Percentiles rank a stretch among this genome's conserved stretches.
Evolutionary conservation across 2,329 filamentous ascomycete species (phyloP).

Genomic region (Stemphylium beticola): DNA sequence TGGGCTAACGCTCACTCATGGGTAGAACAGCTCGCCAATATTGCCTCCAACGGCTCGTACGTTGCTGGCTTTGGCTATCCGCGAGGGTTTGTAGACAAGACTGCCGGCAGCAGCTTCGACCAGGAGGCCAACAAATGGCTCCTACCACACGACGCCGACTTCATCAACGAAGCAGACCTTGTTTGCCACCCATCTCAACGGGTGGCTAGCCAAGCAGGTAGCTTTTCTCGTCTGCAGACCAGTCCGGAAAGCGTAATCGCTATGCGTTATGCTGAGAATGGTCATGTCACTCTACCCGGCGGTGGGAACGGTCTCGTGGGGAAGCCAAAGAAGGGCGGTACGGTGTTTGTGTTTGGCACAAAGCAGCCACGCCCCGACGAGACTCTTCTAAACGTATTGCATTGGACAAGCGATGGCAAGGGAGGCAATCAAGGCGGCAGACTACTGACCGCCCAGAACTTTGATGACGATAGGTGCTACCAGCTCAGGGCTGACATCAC

Average conservation of each 20-base stretch:
- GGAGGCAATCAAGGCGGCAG: slow-evolving; percentile 1
- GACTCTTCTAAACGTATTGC: slow-evolving; percentile 1
- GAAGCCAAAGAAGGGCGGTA: slow-evolving; percentile 4
- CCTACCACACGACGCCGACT: neutral
- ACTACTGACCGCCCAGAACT: slow-evolving; percentile 61
- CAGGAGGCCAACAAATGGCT: neutral
- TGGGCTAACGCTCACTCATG: neutral
- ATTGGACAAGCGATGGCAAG: slow-evolving; percentile 6
- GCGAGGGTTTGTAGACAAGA: slow-evolving; percentile 2
- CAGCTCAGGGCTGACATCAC: slow-evolving; percentile 66
- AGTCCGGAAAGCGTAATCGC: neutral
- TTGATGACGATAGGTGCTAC: slow-evolving; percentile 85
- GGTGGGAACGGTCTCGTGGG: neutral
- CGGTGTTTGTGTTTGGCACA: slow-evolving; percentile 10
- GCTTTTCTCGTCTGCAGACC: slow-evolving; percentile 2
- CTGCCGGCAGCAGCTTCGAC: neutral
- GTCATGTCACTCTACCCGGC: slow-evolving; percentile 1
- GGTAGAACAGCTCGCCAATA: slow-evolving; percentile 2
- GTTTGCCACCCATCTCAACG: slow-evolving; percentile 5
- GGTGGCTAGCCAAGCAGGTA: slow-evolving; percentile 7
- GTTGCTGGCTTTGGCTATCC: slow-evolving; percentile 2
- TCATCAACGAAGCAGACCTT: neutral
- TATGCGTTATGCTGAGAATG: slow-evolving; percentile 6
- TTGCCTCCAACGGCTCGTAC: neutral
- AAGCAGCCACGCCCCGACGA: neutral